Conservation (phyloP, 805 yeast species). For the Wickerhamomyces canadensis region DNA sequence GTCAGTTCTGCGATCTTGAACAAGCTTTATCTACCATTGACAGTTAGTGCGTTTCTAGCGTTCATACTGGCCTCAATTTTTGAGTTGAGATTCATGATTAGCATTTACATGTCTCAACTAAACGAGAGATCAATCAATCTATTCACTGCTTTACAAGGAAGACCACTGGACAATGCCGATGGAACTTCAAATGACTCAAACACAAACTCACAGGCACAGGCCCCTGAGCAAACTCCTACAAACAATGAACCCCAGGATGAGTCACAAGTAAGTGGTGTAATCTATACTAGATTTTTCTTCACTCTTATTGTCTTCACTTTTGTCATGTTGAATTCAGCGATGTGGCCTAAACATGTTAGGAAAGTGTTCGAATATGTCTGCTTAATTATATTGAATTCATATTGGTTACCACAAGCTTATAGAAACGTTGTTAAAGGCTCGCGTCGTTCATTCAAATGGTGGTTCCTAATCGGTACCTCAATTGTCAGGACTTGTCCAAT, state of each 20-base stretch:
- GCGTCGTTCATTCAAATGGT: slow-evolving; percentile 65
- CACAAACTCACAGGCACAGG: slow-evolving; percentile 19
- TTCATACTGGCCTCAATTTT: slow-evolving; percentile 67
- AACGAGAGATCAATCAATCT: slow-evolving; percentile 66
- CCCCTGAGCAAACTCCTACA: too few relatives aligned
- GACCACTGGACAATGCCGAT: slow-evolving; percentile 34
- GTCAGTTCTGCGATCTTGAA: slow-evolving; percentile 50
- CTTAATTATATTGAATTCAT: slow-evolving; percentile 53
- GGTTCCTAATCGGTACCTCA: slow-evolving; percentile 66
- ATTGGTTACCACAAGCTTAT: slow-evolving; percentile 86
- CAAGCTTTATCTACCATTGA: slow-evolving; percentile 58
- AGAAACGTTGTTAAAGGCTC: slow-evolving; percentile 70
- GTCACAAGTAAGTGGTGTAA: slow-evolving; percentile 48
- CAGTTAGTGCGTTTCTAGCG: slow-evolving; percentile 63
- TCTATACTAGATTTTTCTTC: slow-evolving; percentile 54
- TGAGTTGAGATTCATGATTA: slow-evolving; percentile 68
- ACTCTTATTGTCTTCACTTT: slow-evolving; percentile 49
- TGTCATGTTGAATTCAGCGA: slow-evolving; percentile 45
- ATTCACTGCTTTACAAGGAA: slow-evolving; percentile 62
- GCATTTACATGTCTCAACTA: slow-evolving; percentile 62
- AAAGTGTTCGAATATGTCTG: slow-evolving; percentile 50
- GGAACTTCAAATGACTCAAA: slow-evolving; percentile 10
- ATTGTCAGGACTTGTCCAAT: slow-evolving; percentile 60
- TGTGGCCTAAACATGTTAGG: slow-evolving; percentile 61
- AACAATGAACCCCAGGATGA: slow-evolving; percentile 38